Base-by-base conservation (phyloP, 768 basidiomycete genomes). In the Lactarius deliciosus region DNA sequence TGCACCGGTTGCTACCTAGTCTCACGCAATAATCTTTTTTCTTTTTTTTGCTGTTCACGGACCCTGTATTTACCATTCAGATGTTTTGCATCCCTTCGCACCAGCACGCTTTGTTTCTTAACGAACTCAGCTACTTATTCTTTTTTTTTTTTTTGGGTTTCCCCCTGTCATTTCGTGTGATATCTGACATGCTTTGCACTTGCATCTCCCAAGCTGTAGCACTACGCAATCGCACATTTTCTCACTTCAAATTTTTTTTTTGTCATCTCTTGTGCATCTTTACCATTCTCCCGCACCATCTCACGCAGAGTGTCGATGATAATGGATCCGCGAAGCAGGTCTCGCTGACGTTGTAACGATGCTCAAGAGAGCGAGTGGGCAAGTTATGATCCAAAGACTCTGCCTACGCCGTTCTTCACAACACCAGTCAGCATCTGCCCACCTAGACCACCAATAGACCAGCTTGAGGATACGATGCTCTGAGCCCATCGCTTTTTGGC, bases 401-500 rank as follows among this genome's bases (percentile, higher is more conserved):
- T 83, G 22, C 92, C 87, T 16, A 96, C 85, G 34, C 91, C 85
- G 72, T 86, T 91, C 79, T 89, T 90, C 47, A 98, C 86, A 5
- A 91, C 86, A 1, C 94, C 87, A 3, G 88, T 86, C 28, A 98
- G 77, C 58, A 99, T 77, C 72, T 92, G 89, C 3, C 94, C 92
- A 1, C 95, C 93, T 55, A 98, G 76, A 0, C 94, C 90, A 34
- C 93, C 90, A 71, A 91, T 77, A 60, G 83, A 80, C 88, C 92
- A 92, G 43, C 82, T 83, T 2, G 84, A 84, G n/a, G 87, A 81
- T 15, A 86, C 84, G 20, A 92, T 82, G 32, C 81, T 83, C 65
- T 85, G 88, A 3, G 94, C 94, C 96, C 94, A 98, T 61, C 87
- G 86, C 72, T 89, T 85, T 76, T 97, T 97, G 32, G 96, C 92